Percentiles rank a stretch among this genome's conserved stretches.
phyloP scores from a whole-genome alignment of 2,329 filamentous ascomycete genomes.

The Lasiodiplodia theobromae region DNA sequence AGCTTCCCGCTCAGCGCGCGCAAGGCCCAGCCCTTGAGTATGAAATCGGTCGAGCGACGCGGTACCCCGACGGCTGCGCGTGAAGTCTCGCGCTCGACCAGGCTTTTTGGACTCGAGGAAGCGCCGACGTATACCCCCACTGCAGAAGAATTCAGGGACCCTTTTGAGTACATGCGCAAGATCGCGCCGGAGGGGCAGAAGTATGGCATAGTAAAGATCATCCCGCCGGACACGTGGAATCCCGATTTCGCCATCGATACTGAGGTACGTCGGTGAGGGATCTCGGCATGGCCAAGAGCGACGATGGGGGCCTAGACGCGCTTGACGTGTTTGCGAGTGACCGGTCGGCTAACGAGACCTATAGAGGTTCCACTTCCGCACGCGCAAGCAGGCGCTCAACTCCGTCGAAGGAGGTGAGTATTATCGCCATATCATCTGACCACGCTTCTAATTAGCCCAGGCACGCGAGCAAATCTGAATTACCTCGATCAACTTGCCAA shows the following conservation, averaged over 20 bases:
- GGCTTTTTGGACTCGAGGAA: slow-evolving; percentile 85
- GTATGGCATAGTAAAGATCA: slow-evolving; percentile 94
- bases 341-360: slow-evolving; percentile 22
- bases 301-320: background rate
- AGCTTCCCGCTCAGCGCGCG: slow-evolving; percentile 68
- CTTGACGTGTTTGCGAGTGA: background rate
- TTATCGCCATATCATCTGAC: background rate
- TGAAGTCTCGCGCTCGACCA: slow-evolving; percentile 77
- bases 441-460: slow-evolving; percentile 53
- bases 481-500: slow-evolving; percentile 95
- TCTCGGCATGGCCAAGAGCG: background rate
- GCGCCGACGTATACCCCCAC: slow-evolving; percentile 91
- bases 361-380: slow-evolving; percentile 95
- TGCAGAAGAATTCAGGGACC: slow-evolving; percentile 93
- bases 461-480: slow-evolving; percentile 92
- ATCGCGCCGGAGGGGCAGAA: slow-evolving; percentile 85
- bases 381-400: slow-evolving; percentile 94
- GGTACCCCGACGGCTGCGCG: slow-evolving; percentile 79
- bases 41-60: slow-evolving; percentile 89
- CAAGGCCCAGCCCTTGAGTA: slow-evolving; percentile 74
- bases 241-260: slow-evolving; percentile 96
- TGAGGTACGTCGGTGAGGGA: slow-evolving; percentile 68
- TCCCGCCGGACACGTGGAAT: slow-evolving; percentile 93
- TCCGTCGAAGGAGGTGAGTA: slow-evolving; percentile 94
- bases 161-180: slow-evolving; percentile 90